Conservation (phyloP, 2,329 filamentous ascomycete genomes). For the Diplodia scrobiculata region DNA sequence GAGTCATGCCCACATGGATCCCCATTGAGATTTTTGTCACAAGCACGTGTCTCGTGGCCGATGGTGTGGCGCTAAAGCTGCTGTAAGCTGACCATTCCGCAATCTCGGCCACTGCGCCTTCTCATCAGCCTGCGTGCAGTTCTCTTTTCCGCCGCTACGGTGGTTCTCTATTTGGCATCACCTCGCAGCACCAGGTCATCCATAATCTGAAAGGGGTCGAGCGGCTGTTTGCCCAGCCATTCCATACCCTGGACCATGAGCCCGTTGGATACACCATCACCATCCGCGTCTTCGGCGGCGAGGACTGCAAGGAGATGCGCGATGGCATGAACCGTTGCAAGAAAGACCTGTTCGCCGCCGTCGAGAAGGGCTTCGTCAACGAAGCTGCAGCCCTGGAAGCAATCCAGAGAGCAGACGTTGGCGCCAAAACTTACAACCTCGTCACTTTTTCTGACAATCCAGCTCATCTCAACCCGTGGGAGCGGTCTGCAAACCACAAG, state of each 20-base stretch:
- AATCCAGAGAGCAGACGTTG: conserved; percentile 4
- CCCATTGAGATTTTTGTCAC: conserved; percentile 25
- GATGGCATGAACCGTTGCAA: not conserved
- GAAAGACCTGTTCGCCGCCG: conserved; percentile 19
- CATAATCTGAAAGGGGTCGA: conserved; percentile 17
- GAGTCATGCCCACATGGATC: conserved; percentile 9
- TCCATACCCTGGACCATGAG: conserved; percentile 21
- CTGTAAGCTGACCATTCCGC: conserved; percentile 14
- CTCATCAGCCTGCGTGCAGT: not conserved
- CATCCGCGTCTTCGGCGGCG: conserved; percentile 21
- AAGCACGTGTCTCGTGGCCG: conserved; percentile 15
- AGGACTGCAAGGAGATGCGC: conserved; percentile 14
- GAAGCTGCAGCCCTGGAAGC: not conserved
- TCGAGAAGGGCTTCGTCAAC: conserved; percentile 20
- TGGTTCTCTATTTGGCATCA: conserved; percentile 24
- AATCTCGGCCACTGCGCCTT: not conserved
- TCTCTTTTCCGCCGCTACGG: conserved; percentile 10
- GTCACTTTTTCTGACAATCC: conserved; percentile 11
- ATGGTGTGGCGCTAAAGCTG: conserved; percentile 13
- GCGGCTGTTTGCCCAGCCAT: conserved; percentile 15
- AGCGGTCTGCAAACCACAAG: not conserved
- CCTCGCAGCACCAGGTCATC: conserved; percentile 17
- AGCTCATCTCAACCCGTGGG: conserved; percentile 12
- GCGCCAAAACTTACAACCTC: not conserved
- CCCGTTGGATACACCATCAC: conserved; percentile 23